These are phyloP conservation scores for Candida pseudoviswanathii DNA, from an alignment of 1,139 yeast species.

Conservation along the genomic window DNA sequence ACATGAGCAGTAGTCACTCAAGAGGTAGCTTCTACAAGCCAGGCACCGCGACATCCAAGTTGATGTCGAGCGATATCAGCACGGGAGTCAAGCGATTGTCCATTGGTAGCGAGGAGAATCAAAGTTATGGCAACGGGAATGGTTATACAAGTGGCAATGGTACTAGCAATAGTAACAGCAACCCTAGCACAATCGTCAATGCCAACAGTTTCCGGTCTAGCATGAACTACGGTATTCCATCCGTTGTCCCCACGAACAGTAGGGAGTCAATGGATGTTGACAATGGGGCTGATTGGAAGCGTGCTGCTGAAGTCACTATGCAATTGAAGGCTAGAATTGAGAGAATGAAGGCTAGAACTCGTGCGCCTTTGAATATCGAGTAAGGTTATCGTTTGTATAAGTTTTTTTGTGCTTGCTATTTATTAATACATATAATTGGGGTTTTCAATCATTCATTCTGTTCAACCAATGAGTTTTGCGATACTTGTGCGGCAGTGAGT, in stretches of 20 bases:
- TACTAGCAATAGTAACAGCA: slow-evolving; percentile 5
- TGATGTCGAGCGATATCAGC: slow-evolving; percentile 37
- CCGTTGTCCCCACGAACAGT: not conserved
- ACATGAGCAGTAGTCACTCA: slow-evolving; percentile 4
- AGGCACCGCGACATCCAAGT: slow-evolving; percentile 19
- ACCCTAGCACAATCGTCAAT: not conserved
- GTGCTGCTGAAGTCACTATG: slow-evolving; percentile 88
- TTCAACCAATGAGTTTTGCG: not conserved
- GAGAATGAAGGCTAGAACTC: slow-evolving; percentile 68
- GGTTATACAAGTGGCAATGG: slow-evolving; percentile 4
- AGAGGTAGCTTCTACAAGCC: slow-evolving; percentile 7
- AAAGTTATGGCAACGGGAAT: slow-evolving; percentile 6
- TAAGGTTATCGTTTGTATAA: not conserved
- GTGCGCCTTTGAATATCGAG: slow-evolving; percentile 13
- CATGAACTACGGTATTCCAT: slow-evolving; percentile 3
- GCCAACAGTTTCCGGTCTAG: slow-evolving; percentile 2
- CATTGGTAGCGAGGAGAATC: slow-evolving; percentile 34
- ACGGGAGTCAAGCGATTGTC: slow-evolving; percentile 49
- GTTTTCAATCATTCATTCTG: not conserved
- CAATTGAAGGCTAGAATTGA: slow-evolving; percentile 86
- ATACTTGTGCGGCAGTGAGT: not conserved
- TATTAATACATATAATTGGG: not conserved
- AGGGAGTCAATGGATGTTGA: slow-evolving; percentile 27
- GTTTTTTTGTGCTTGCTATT: not conserved
- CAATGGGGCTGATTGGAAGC: slow-evolving; percentile 74